These are phyloP conservation scores for Elaeis oleifera DNA, from an alignment of 202 grass and related monocot genomes.

Conservation along the genomic window DNA sequence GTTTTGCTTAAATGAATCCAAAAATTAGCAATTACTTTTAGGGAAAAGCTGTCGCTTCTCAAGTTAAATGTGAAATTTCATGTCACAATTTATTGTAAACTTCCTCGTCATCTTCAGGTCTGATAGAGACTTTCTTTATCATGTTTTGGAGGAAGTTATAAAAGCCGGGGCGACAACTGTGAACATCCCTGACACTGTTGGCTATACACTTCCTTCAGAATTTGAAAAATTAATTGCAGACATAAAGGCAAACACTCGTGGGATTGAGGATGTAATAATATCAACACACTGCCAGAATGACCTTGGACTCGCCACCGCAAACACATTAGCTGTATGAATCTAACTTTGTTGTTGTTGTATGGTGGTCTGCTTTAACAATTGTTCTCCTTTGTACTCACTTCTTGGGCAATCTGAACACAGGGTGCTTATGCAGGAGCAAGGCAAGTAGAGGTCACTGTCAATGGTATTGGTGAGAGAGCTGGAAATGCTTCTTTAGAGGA, in stretches of 20 bases:
- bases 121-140: slow-evolving; percentile 77
- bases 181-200: slow-evolving; percentile 94
- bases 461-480: slow-evolving; percentile 97
- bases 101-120: slow-evolving; percentile 37
- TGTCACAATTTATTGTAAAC: too few species aligned
- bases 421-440: slow-evolving; percentile 78
- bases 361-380: neutral
- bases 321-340: slow-evolving; percentile 65
- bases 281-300: slow-evolving; percentile 99
- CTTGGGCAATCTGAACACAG: slow-evolving; percentile 47
- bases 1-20: too few species aligned
- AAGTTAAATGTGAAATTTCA: too few species aligned
- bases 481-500: slow-evolving; percentile 99
- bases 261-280: slow-evolving; percentile 87
- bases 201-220: slow-evolving; percentile 79
- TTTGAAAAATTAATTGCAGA: slow-evolving; percentile 76
- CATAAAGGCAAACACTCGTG: slow-evolving; percentile 81
- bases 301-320: slow-evolving; percentile 89
- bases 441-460: slow-evolving; percentile 93
- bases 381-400: slow-evolving; percentile 5
- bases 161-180: slow-evolving; percentile 92
- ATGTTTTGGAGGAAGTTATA: slow-evolving; percentile 86
- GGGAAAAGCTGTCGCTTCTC: too few species aligned
- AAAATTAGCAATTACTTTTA: too few species aligned
- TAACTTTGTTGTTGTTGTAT: slow-evolving; percentile 11